A percentile compares a stretch with the other conserved stretches of the same genome.
These are phyloP conservation scores for Forsythia suspensa DNA, from an alignment of 257 asterid species.

Conservation along the genomic window DNA sequence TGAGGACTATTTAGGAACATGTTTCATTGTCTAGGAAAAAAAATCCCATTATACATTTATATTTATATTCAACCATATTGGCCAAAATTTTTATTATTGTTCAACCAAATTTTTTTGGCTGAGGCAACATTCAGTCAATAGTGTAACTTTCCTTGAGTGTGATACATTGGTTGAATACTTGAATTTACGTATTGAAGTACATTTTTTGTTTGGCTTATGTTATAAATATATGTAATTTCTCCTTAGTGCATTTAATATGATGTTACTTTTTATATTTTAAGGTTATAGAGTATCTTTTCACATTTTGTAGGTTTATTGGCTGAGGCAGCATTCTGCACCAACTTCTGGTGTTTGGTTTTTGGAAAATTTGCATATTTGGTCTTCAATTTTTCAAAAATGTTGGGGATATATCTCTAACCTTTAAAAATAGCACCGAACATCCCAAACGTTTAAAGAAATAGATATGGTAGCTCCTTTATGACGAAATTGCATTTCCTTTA, in stretches of 20 bases:
- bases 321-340: constrained; percentile 97
- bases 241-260: neutral
- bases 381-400: no score
- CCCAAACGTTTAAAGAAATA: no score
- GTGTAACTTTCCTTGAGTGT: neutral
- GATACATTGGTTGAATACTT: constrained; percentile 15
- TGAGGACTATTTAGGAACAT: no score
- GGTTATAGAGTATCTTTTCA: constrained; percentile 19
- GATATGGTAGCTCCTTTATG: no score
- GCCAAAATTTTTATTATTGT: no score
- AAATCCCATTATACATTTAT: no score
- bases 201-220: constrained; percentile 15
- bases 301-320: constrained; percentile 79
- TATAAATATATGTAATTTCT: neutral
- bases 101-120: neutral
- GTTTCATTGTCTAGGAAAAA: no score
- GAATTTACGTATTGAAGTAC: constrained; percentile 4
- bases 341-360: constrained; percentile 65
- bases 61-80: no score
- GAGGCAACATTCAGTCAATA: neutral
- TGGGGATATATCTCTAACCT: no score
- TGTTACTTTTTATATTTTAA: neutral
- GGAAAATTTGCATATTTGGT: no score
- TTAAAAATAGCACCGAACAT: no score
- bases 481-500: no score